Base-by-base conservation (phyloP, 2,329 filamentous ascomycete genomes). In the Talaromyces sp. region DNA sequence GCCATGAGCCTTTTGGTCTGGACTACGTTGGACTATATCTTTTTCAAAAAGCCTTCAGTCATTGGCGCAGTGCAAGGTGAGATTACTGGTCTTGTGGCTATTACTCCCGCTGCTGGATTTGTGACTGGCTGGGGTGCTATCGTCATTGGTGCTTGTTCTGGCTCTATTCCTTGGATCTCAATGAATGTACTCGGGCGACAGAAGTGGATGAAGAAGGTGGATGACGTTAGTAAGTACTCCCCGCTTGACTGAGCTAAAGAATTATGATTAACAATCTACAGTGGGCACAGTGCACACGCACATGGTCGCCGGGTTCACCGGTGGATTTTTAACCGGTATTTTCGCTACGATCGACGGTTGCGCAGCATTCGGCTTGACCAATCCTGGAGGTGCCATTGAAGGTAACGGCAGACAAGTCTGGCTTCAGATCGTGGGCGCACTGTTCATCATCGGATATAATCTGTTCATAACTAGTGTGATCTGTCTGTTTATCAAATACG, bases 181-280 rank as follows among this genome's bases (percentile, higher is more conserved):
- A 83, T 84, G 81, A 84, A 84, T 71, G 72, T 83, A 25, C 68
- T 80, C 7, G 80, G 79, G 62, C 81, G 79, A 69, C 78, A 76
- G 63, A 70, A 73, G 62, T 84, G 85, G 68, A 88, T 89, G 84
- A 84, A 84, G 70, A 78, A 80, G 68, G 79, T 82, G 67, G 84
- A 87, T 71, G 84, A 88, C 70, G 78, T 65, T 39, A 64, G 62
- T 64, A 37, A 59, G 62, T 64, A 22, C 2, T 37, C 3, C 3
- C 13, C 52, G 13, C 17, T 25, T 3, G 13, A 27, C 11, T 15
- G 3, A 8, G 13, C 45, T 27, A 3, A 49, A 49, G 2, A 15
- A 5, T n/a, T 11, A 10, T 4, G 5, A 54, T 35, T 54, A 15
- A 54, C 50, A 35, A 13, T 3, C 0, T 35, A 31, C 27, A 67